These are phyloP conservation scores for Botryotinia calthae DNA, from an alignment of 2,329 filamentous ascomycete genomes.

Conservation along the genomic window DNA sequence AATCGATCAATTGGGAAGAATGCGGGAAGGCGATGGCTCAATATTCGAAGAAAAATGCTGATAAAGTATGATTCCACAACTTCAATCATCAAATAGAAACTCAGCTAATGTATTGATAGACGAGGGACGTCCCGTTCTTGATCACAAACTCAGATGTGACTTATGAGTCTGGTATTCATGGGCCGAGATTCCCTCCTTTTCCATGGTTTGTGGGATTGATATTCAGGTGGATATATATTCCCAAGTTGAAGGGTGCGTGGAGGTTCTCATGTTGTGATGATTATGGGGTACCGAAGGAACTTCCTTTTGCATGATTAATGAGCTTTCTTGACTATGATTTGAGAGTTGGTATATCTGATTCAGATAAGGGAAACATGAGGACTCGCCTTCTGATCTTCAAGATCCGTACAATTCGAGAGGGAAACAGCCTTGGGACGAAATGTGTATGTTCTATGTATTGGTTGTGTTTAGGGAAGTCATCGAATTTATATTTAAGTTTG, in stretches of 20 bases:
- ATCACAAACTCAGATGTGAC: conserved; percentile 31
- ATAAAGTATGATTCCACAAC: conserved; percentile 20
- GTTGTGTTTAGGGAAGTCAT: neutral
- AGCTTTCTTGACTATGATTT: neutral
- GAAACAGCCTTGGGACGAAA: neutral
- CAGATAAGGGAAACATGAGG: neutral
- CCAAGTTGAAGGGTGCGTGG: conserved; percentile 41
- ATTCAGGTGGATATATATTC: conserved; percentile 40
- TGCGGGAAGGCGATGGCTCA: conserved; percentile 29
- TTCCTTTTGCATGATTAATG: conserved; percentile 40
- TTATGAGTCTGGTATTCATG: conserved; percentile 36
- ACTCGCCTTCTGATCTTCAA: neutral
- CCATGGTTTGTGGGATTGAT: conserved; percentile 37
- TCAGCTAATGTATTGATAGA: neutral
- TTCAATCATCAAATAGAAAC: neutral
- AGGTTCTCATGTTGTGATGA: conserved; percentile 40
- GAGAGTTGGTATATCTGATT: neutral
- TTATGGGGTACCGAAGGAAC: conserved; percentile 38
- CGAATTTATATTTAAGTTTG: neutral
- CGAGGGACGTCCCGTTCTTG: conserved; percentile 25
- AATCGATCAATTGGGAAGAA: conserved; percentile 39
- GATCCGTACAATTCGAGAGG: neutral
- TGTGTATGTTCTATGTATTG: neutral
- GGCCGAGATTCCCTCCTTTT: conserved; percentile 33
- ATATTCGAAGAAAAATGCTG: conserved; percentile 24